Evolutionary conservation across 495 filamentous ascomycete genomes (phyloP).

Genomic region (Podospora pseudopauciseta): DNA sequence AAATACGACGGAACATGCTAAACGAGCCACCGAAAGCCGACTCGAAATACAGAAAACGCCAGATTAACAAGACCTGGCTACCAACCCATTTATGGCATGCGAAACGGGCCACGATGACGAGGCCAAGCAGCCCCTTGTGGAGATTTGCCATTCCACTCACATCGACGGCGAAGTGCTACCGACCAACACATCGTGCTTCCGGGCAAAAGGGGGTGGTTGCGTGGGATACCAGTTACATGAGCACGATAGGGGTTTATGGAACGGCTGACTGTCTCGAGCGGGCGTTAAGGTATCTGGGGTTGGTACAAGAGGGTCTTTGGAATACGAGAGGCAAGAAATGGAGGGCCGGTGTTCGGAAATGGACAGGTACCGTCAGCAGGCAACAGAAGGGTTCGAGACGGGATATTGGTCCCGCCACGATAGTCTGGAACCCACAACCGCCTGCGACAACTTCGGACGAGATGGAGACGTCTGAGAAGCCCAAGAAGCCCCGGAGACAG

Average conservation of each 20-base stretch:
- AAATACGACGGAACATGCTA: conserved; percentile 66
- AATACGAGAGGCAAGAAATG: conserved; percentile 64
- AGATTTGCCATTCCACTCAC: conserved; percentile 80
- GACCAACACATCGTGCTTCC: conserved; percentile 79
- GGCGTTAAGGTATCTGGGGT: conserved; percentile 60
- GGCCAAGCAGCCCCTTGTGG: conserved; percentile 76
- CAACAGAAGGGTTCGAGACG: conserved; percentile 51
- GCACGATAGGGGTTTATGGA: conserved; percentile 78
- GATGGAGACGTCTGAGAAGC: conserved; percentile 18
- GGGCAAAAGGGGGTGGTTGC: conserved; percentile 56
- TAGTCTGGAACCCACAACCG: conserved; percentile 60
- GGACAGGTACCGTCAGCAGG: conserved; percentile 62
- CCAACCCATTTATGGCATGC: conserved; percentile 94
- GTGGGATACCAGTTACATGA: conserved; percentile 96
- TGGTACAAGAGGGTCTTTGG: conserved; percentile 58
- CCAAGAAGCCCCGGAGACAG: conserved; percentile 50
- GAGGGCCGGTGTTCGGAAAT: conserved; percentile 66
- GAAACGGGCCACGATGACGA: conserved; percentile 84
- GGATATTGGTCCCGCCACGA: conserved; percentile 69
- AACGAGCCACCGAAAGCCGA: conserved; percentile 61
- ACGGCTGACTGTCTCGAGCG: conserved; percentile 56
- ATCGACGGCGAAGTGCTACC: conserved; percentile 83
- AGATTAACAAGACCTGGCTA: conserved; percentile 86
- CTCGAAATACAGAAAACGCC: conserved; percentile 78
- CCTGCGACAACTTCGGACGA: conserved; percentile 8